Base-by-base conservation (phyloP, 805 yeast genomes). In the Metschnikowia koreensis region DNA sequence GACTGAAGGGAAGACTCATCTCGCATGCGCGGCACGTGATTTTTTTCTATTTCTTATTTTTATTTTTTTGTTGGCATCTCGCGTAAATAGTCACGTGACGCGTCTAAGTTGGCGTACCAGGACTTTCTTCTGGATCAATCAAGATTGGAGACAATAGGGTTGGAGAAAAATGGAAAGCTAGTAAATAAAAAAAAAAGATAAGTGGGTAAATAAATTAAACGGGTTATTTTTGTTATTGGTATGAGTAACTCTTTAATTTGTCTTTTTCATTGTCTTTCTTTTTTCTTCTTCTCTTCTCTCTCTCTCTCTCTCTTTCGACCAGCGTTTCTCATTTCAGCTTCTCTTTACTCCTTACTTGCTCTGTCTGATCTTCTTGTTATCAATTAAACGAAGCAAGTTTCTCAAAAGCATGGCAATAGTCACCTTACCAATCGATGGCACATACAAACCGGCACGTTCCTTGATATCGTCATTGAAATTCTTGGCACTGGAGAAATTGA, bases 381-480 rank as follows among this genome's bases (percentile, higher is more conserved):
- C 84, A 57, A 87, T 81, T 58, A 94, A 75, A 59, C 99, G 81
- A 52, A 94, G 70, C 70, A 94, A 75, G 67, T 94, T 94, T 68
- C 99, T 83, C 69, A 94, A 73, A 40, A 94, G 73, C 97, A 94
- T 94, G 53, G 96, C 82, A 55, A 94, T 92, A 38, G 99, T 94
- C 34, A 94, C 98, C 69, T 94, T 94, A 15, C 99, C 99, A 31
- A 91, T 89, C 64, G 90, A 86, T 15, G 99, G 98, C 36, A 94
- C 97, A 65, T 93, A 94, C 41, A 94, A 74, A 1, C 97, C 86
- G 7, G 99, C 98, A 60, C 81, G 86, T 48, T 80, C 80, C 71
- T 93, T 93, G 52, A 94, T 88, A 50, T 81, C 85, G 26, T 87
- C 93, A 56, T 80, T 77, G 67, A 94, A 94, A 73, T 94, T 94